A percentile compares a stretch with the other conserved stretches of the same genome.
Conservation (phyloP, 768 basidiomycete species). For the Mycena crocata region DNA sequence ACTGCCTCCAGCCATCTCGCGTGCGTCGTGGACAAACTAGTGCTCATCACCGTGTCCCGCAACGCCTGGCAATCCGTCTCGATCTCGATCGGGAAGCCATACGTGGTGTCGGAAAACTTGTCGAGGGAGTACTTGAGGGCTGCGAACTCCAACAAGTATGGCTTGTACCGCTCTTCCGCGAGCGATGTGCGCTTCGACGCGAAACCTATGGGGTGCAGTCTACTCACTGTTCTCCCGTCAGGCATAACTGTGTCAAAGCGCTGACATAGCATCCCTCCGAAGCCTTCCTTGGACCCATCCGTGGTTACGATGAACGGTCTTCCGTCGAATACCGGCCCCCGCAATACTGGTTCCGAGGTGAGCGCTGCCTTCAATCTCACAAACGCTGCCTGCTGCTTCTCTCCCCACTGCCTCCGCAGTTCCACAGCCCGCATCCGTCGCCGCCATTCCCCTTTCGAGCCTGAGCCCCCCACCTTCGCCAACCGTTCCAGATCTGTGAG, state of each 20-base stretch:
- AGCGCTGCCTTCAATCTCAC: conserved; percentile 36
- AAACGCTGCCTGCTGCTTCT: conserved; percentile 37
- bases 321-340: conserved; percentile 37
- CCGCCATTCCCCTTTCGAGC: conserved; percentile 42
- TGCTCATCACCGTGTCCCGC: conserved; percentile 36
- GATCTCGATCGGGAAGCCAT: conserved; percentile 39
- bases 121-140: too few species aligned
- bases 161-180: conserved; percentile 43
- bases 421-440: conserved; percentile 34
- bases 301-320: conserved; percentile 42
- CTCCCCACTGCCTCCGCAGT: conserved; percentile 28
- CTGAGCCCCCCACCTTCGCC: conserved; percentile 33
- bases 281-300: conserved; percentile 42
- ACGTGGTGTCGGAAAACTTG: conserved; percentile 36
- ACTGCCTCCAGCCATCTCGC: conserved; percentile 43
- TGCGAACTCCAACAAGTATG: too few species aligned
- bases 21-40: conserved; percentile 34
- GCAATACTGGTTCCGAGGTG: conserved; percentile 36
- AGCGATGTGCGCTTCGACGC: conserved; percentile 47
- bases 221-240: conserved; percentile 22
- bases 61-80: conserved; percentile 35
- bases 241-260: conserved; percentile 18
- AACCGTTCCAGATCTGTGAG: conserved; percentile 42
- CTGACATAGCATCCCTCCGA: conserved; percentile 41
- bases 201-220: conserved; percentile 45